A percentile compares a stretch with the other conserved stretches of the same genome.
phyloP scores from a whole-genome alignment of 192 early-diverging fungal genomes.

The Coemansia sp. region DNA sequence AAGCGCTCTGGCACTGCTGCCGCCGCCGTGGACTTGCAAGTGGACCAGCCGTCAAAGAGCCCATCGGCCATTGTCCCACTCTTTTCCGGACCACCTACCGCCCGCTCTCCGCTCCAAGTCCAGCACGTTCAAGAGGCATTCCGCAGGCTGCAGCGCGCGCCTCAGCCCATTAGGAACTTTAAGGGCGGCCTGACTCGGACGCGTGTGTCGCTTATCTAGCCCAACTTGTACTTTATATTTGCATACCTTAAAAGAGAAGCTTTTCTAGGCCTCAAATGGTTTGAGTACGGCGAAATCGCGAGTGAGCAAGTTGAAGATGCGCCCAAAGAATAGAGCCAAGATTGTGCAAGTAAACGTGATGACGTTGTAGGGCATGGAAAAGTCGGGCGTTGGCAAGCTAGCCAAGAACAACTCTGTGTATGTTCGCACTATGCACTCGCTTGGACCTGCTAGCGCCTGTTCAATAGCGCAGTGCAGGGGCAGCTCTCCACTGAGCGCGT shows the following conservation, averaged over 20 bases:
- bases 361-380: constrained; percentile 99
- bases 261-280: not conserved
- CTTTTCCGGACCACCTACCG: constrained; percentile 77
- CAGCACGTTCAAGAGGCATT: constrained; percentile 95
- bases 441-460: constrained; percentile 8
- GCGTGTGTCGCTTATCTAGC: constrained; percentile 68
- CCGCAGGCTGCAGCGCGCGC: constrained; percentile 70
- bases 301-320: constrained; percentile 83
- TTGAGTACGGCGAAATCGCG: constrained; percentile 58
- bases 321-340: constrained; percentile 92
- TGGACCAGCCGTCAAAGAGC: constrained; percentile 26
- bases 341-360: constrained; percentile 96
- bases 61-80: constrained; percentile 53
- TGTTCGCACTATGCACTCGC: constrained; percentile 51
- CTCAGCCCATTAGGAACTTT: constrained; percentile 76
- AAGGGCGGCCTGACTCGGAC: constrained; percentile 72
- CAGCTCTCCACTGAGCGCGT: constrained; percentile 13
- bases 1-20: constrained; percentile 17
- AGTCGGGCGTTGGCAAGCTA: constrained; percentile 93
- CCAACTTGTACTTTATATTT: not conserved
- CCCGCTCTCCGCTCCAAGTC: constrained; percentile 77
- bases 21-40: not conserved
- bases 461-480: constrained; percentile 4
- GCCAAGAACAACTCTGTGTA: constrained; percentile 88
- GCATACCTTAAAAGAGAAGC: not conserved